These are phyloP conservation scores for Leccinum barrowsii DNA, from an alignment of 768 basidiomycete genomes.

Conservation along the genomic window DNA sequence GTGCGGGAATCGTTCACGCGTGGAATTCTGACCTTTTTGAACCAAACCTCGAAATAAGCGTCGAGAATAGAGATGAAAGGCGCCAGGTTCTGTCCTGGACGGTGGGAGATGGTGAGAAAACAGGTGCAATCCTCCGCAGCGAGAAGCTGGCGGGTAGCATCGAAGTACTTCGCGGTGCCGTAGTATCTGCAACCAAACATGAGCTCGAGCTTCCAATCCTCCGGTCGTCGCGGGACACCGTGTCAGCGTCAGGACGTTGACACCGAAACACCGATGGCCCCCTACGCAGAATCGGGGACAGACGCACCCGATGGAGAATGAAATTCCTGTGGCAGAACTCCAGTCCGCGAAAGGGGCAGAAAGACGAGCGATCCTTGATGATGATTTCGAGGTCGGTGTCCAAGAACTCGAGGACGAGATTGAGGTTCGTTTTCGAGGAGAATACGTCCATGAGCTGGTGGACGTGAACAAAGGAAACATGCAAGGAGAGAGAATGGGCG, in stretches of 20 bases:
- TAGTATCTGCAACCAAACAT: no score
- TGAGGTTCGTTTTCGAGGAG: conserved; percentile 93
- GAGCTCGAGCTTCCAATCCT: conserved; percentile 81
- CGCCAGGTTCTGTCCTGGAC: conserved; percentile 96
- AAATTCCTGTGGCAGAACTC: conserved; percentile 97
- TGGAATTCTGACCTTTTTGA: conserved; percentile 82
- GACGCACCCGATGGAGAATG: conserved; percentile 82
- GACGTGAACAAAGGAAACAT: background rate
- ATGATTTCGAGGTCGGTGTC: conserved; percentile 96
- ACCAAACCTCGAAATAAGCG: conserved; percentile 94
- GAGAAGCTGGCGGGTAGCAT: conserved; percentile 81
- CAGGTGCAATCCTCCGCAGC: conserved; percentile 92
- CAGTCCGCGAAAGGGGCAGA: conserved; percentile 84
- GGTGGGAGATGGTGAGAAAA: conserved; percentile 94
- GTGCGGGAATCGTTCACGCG: background rate
- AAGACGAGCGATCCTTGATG: conserved; percentile 94
- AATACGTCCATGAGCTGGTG: conserved; percentile 90
- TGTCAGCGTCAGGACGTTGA: conserved; percentile 9
- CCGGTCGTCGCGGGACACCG: background rate
- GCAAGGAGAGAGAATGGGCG: conserved; percentile 7
- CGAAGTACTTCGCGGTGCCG: conserved; percentile 58
- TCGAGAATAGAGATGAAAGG: conserved; percentile 98
- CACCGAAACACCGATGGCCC: conserved; percentile 4
- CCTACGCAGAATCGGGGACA: conserved; percentile 8
- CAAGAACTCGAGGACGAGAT: conserved; percentile 94